Conservation (phyloP, 305 asterid species). For the Euphrasia arctica region DNA sequence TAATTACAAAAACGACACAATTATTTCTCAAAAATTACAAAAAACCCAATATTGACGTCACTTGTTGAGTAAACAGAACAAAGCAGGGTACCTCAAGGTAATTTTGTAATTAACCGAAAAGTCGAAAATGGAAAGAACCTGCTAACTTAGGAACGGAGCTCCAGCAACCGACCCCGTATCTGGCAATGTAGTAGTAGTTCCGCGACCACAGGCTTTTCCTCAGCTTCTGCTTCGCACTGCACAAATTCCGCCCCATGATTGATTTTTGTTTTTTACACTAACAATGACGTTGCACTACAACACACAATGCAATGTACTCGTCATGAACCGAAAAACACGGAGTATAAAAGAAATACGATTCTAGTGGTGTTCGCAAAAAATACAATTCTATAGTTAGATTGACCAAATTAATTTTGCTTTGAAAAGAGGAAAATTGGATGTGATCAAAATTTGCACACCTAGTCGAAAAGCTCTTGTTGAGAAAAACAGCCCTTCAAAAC, state of each 20-base stretch:
- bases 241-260: constrained; percentile 64
- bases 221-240: constrained; percentile 64
- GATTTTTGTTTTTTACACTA: neutral
- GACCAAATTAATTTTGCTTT: no score
- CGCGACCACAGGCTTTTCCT: constrained; percentile 81
- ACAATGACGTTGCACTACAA: neutral
- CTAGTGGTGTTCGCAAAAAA: no score
- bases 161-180: constrained; percentile 86
- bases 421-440: no score
- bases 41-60: no score
- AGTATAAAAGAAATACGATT: no score
- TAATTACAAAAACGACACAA: neutral
- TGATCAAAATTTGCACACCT: no score
- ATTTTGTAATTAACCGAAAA: neutral
- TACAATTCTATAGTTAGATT: no score
- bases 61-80: neutral
- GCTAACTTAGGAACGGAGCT: constrained; percentile 85
- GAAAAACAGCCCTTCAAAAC: no score
- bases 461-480: neutral
- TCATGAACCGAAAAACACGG: no score
- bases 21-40: neutral
- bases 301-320: neutral
- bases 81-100: neutral
- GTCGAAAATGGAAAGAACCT: constrained; percentile 28
- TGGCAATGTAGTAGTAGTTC: constrained; percentile 57